Base-by-base conservation (phyloP, 2,329 filamentous ascomycete species). In the Xylariaceae sp. region DNA sequence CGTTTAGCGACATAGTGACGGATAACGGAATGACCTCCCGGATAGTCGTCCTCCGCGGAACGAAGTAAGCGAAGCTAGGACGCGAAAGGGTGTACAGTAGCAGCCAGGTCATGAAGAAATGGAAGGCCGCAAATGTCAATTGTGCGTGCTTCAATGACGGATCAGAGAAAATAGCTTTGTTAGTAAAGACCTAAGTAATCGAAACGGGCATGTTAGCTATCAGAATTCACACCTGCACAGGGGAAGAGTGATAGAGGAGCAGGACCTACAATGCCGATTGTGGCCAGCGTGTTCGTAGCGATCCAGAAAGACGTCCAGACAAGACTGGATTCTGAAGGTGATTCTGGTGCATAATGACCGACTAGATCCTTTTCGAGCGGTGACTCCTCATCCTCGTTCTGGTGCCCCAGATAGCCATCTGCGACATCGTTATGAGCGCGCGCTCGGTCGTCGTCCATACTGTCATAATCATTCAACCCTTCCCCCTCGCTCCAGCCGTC, bases 161-260 rank as follows among this genome's bases (percentile, higher is more conserved):
- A 58, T 85, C 80, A 29, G 79, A 80, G 72, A 87, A 87, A 68
- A 88, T 85, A 59, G 78, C 79, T 70, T 87, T 87, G 72, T 87
- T 87, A 42, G 81, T 84, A 67, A 87, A 87, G 64, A 88, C 81
- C 82, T 85, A 41, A 9, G n/a, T 19, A 42, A 31, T 39, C 31
- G 45, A 49, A 45, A 31, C 54, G 51, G 34, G 29, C 43, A 19
- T 7, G 47, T 58, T 51, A 54, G 50, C 47, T 46, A 50, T 11
- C 11, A 11, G 7, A 2, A 45, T n/a, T 34, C 27, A 50, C 47
- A 31, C 35, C 12, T 34, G 6, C 6, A 44, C 4, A 26, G n/a
- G 26, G 47, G 32, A 30, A 3, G 29, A 29, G 31, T 42, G 41
- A 35, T 27, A 7, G 47, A 27, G 35, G 8, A 32, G 43, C 9